Percentiles rank a stretch among this genome's conserved stretches.
phyloP scores from a whole-genome alignment of 257 asterid genomes.

The Plantago major region DNA sequence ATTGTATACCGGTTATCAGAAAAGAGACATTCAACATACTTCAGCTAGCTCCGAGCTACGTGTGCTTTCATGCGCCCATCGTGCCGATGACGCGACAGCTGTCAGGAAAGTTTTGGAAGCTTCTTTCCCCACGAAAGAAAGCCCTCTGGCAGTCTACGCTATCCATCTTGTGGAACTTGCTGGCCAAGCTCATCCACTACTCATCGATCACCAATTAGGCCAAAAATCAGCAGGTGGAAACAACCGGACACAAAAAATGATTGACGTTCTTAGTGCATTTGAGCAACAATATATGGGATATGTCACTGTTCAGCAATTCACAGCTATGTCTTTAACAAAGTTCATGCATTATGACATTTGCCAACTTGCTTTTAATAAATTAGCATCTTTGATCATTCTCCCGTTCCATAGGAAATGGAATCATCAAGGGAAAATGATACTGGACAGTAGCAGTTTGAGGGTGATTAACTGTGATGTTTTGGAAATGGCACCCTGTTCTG shows the following conservation, averaged over 20 bases:
- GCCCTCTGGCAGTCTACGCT: constrained; percentile 49
- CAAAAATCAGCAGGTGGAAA: constrained; percentile 53
- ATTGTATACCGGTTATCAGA: constrained; percentile 62
- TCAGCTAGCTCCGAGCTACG: constrained; percentile 49
- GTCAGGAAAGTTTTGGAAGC: constrained; percentile 40
- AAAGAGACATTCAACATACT: constrained; percentile 57
- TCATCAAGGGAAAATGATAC: constrained; percentile 57
- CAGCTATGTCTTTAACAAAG: constrained; percentile 55
- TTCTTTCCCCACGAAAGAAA: constrained; percentile 49
- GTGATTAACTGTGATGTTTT: constrained; percentile 52
- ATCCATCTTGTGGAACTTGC: constrained; percentile 67
- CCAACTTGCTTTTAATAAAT: constrained; percentile 58
- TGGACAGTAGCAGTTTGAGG: constrained; percentile 47
- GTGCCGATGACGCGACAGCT: constrained; percentile 52
- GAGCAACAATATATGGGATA: constrained; percentile 40
- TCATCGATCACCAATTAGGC: constrained; percentile 67
- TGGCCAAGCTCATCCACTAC: constrained; percentile 57
- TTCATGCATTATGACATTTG: constrained; percentile 83
- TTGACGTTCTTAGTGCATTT: constrained; percentile 36
- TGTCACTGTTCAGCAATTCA: constrained; percentile 45
- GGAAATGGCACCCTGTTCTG: constrained; percentile 85
- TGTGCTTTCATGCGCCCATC: constrained; percentile 46
- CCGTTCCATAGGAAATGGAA: constrained; percentile 82
- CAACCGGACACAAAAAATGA: constrained; percentile 49
- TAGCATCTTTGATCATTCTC: constrained; percentile 54